These are phyloP conservation scores for Rhizophagus clarus DNA, from an alignment of 192 early-diverging fungal genomes.

Conservation along the genomic window DNA sequence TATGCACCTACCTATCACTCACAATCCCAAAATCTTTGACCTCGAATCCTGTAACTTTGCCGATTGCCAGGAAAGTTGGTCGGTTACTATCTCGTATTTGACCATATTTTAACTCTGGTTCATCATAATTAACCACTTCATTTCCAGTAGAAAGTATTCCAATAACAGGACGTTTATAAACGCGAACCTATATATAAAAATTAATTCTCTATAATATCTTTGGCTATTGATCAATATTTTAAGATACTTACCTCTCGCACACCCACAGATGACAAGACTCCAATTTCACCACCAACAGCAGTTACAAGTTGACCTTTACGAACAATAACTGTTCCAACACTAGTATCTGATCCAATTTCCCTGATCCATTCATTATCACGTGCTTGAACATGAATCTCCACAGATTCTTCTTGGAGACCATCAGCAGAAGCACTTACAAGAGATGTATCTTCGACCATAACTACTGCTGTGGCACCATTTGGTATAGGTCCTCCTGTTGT, in stretches of 20 bases:
- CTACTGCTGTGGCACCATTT: slow-evolving; percentile 81
- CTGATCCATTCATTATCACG: slow-evolving; percentile 72
- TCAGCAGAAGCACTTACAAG: slow-evolving; percentile 60
- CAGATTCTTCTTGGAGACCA: slow-evolving; percentile 58
- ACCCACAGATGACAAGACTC: slow-evolving; percentile 79
- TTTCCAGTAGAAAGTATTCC: slow-evolving; percentile 90
- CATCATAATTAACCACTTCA: slow-evolving; percentile 69
- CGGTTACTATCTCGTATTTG: slow-evolving; percentile 87
- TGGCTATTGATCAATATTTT: not conserved
- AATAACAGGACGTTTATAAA: slow-evolving; percentile 67
- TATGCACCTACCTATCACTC: slow-evolving; percentile 57
- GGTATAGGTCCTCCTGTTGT: slow-evolving; percentile 91
- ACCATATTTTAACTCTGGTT: slow-evolving; percentile 52
- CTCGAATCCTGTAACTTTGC: slow-evolving; percentile 63
- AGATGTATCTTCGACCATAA: slow-evolving; percentile 94
- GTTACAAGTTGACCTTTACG: slow-evolving; percentile 60
- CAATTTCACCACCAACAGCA: slow-evolving; percentile 82
- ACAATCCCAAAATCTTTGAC: slow-evolving; percentile 76
- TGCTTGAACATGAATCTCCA: slow-evolving; percentile 49
- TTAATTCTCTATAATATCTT: slow-evolving; percentile 9
- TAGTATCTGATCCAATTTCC: slow-evolving; percentile 76
- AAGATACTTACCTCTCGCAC: slow-evolving; percentile 47
- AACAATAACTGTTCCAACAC: slow-evolving; percentile 62
- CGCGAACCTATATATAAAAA: slow-evolving; percentile 44
- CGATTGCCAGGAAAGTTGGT: slow-evolving; percentile 69